Percentiles rank a stretch among this genome's conserved stretches.
These are phyloP conservation scores for Juglanconis sp. DNA, from an alignment of 2,329 filamentous ascomycete genomes.

Conservation along the genomic window DNA sequence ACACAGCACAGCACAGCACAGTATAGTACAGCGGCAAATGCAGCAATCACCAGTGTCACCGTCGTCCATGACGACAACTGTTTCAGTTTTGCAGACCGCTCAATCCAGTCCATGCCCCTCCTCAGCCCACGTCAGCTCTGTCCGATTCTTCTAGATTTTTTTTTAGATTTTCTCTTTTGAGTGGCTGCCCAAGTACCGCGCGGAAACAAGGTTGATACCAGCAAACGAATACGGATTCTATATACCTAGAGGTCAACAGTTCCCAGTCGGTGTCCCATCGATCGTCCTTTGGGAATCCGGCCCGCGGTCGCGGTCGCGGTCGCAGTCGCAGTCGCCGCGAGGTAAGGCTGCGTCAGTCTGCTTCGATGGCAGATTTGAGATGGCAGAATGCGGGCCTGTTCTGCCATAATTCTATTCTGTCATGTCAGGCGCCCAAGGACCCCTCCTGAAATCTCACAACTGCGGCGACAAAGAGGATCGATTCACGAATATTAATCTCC, in stretches of 20 bases:
- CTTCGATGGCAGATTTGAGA: background rate
- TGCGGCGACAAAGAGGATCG: slow-evolving; percentile 10
- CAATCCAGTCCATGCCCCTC: background rate
- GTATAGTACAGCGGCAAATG: background rate
- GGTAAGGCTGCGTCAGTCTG: background rate
- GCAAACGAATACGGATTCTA: no score
- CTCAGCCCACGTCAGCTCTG: background rate
- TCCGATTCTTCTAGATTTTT: no score
- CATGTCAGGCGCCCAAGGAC: slow-evolving; percentile 1
- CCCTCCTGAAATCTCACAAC: slow-evolving; percentile 16
- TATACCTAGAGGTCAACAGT: no score
- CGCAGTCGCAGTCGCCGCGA: background rate
- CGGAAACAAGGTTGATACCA: no score
- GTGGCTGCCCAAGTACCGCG: no score
- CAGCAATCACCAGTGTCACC: background rate
- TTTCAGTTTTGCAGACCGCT: slow-evolving; percentile 11
- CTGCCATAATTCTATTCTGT: background rate
- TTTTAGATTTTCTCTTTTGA: no score
- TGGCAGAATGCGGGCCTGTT: background rate
- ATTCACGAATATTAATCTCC: slow-evolving; percentile 18
- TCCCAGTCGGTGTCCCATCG: no score
- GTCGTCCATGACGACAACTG: background rate
- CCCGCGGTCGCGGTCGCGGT: no score
- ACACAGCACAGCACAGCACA: slow-evolving; percentile 3
- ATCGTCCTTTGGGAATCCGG: no score